These are phyloP conservation scores for Sarocladiaceae sp. DNA, from an alignment of 2,329 filamentous ascomycete genomes.

Conservation along the genomic window DNA sequence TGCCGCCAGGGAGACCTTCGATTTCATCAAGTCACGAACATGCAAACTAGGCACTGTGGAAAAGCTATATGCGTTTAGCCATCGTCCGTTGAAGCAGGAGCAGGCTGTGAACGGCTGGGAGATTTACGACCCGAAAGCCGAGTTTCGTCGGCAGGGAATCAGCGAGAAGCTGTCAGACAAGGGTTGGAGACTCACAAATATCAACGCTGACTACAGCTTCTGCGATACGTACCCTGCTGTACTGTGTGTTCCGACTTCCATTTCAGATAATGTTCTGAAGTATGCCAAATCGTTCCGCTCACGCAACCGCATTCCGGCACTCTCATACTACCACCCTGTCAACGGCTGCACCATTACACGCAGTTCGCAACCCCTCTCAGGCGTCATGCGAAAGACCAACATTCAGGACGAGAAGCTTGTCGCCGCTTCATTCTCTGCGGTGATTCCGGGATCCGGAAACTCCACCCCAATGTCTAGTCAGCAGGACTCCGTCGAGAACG, in stretches of 20 bases:
- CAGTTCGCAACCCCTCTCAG: conserved; percentile 87
- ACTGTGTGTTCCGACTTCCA: conserved; percentile 77
- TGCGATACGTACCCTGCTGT: conserved; percentile 88
- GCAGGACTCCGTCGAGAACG: conserved; percentile 33
- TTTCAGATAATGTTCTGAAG: conserved; percentile 96
- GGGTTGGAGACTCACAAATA: conserved; percentile 84
- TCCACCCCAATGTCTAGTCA: conserved; percentile 40
- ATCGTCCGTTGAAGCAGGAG: conserved; percentile 71
- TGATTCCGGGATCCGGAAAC: conserved; percentile 29
- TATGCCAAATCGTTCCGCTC: conserved; percentile 90
- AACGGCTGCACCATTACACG: conserved; percentile 97
- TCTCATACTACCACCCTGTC: conserved; percentile 92
- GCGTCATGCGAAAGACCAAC: conserved; percentile 81
- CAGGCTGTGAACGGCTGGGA: conserved; percentile 74
- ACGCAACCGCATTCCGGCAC: conserved; percentile 77
- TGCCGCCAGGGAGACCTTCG: conserved; percentile 78
- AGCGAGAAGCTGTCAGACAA: conserved; percentile 71
- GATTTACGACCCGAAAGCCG: conserved; percentile 78
- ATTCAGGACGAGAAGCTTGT: conserved; percentile 95
- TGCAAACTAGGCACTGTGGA: conserved; percentile 81
- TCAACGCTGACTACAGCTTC: conserved; percentile 87
- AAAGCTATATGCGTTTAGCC: conserved; percentile 86
- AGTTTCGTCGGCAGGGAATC: conserved; percentile 85
- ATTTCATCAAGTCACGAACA: conserved; percentile 75
- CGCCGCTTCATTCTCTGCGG: conserved; percentile 73